A percentile compares a stretch with the other conserved stretches of the same genome.
These are phyloP conservation scores for Verticillium albo-atrum DNA, from an alignment of 2,329 filamentous ascomycete species.

Conservation along the genomic window DNA sequence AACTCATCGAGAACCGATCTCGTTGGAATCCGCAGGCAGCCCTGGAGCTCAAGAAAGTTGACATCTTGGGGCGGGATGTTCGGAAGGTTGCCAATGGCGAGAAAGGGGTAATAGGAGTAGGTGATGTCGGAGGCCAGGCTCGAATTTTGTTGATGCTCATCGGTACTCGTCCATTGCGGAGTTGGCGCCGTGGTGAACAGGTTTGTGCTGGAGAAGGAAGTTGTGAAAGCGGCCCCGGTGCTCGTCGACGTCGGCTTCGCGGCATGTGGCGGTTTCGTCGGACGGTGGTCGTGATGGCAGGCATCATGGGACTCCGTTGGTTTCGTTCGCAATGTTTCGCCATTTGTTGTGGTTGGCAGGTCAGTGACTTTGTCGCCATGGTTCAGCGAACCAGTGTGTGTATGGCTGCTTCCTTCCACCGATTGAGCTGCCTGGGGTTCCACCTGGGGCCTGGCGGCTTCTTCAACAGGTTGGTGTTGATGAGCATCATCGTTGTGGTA, in stretches of 20 bases:
- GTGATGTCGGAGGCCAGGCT: constrained; percentile 26
- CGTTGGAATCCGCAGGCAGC: constrained; percentile 39
- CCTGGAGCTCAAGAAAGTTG: constrained; percentile 40
- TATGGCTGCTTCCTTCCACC: background rate
- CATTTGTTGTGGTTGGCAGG: background rate
- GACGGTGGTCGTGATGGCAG: background rate
- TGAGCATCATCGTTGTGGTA: constrained; percentile 7
- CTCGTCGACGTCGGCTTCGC: background rate
- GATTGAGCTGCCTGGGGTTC: background rate
- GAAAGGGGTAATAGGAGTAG: constrained; percentile 39
- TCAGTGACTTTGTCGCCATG: background rate
- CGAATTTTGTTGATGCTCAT: constrained; percentile 13
- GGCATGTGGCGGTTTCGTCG: background rate
- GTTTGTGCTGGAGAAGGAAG: background rate
- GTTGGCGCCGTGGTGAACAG: background rate
- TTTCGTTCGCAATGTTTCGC: background rate
- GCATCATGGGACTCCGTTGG: background rate
- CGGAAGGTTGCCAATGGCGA: constrained; percentile 25
- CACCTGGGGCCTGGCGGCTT: background rate
- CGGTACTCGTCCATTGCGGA: background rate
- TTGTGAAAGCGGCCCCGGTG: background rate
- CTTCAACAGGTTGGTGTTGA: background rate
- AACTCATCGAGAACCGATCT: constrained; percentile 39
- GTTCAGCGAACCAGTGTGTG: background rate
- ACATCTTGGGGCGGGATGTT: constrained; percentile 40